Conservation (phyloP, 2,329 filamentous ascomycete genomes). For the Pezicula radicicola region DNA sequence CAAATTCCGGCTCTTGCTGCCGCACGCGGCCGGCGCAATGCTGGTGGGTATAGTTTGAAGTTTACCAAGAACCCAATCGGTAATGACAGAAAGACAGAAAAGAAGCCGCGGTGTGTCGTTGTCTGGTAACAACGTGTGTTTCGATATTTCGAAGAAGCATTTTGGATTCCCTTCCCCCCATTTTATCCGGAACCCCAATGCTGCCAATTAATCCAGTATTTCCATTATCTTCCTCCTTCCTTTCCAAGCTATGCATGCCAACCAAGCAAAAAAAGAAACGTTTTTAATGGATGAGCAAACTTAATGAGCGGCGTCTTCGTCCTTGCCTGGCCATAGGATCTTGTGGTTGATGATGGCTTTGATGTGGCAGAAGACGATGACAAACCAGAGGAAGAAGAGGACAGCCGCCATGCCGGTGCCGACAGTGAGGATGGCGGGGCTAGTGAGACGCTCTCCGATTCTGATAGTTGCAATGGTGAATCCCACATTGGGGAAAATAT, state of each 20-base stretch:
- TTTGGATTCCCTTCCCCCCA: not conserved
- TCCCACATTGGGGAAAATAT: slow-evolving; percentile 59
- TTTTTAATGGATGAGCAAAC: not conserved
- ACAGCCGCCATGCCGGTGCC: slow-evolving; percentile 35
- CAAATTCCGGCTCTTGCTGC: not conserved
- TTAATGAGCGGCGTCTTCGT: slow-evolving; percentile 23
- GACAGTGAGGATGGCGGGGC: slow-evolving; percentile 37
- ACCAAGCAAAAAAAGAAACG: not conserved
- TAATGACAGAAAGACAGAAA: not conserved
- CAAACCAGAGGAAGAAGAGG: slow-evolving; percentile 40
- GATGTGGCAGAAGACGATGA: slow-evolving; percentile 22
- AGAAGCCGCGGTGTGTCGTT: not conserved
- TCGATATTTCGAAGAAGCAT: not conserved
- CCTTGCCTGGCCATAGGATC: slow-evolving; percentile 29
- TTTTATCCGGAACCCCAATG: no score
- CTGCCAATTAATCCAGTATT: not conserved
- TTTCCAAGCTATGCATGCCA: not conserved
- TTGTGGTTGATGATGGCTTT: slow-evolving; percentile 22
- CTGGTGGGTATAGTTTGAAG: not conserved
- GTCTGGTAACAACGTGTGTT: not conserved
- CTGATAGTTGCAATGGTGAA: slow-evolving; percentile 55
- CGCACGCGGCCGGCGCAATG: not conserved
- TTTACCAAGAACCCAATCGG: not conserved
- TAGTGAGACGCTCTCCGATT: slow-evolving; percentile 45
- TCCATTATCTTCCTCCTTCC: not conserved